phyloP scores from a whole-genome alignment of 495 filamentous ascomycete genomes.

The Penicillium odoratum region DNA sequence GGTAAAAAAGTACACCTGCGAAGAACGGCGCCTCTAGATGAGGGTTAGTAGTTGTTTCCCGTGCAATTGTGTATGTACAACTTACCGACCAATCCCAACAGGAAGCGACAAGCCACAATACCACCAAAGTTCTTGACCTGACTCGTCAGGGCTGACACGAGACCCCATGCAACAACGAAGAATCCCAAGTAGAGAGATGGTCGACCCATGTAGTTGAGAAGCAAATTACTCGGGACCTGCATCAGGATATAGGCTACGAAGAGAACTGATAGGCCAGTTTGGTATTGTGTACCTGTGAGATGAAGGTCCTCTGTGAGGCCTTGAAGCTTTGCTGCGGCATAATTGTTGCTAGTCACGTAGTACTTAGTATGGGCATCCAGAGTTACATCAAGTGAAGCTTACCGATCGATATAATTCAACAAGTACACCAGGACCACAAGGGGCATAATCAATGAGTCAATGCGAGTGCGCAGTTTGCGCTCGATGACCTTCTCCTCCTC shows the following conservation, averaged over 20 bases:
- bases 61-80: background rate
- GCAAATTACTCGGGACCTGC: constrained; percentile 61
- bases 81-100: constrained; percentile 49
- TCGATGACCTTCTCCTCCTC: constrained; percentile 48
- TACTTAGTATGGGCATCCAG: constrained; percentile 14
- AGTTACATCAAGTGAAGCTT: background rate
- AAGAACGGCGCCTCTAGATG: constrained; percentile 53
- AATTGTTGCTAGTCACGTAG: constrained; percentile 45
- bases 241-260: constrained; percentile 56
- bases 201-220: constrained; percentile 57
- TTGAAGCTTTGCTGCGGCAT: constrained; percentile 56
- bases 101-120: constrained; percentile 55
- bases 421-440: constrained; percentile 56
- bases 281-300: constrained; percentile 43
- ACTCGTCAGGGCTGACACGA: constrained; percentile 52
- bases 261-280: constrained; percentile 50
- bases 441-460: constrained; percentile 56
- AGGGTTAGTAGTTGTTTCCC: constrained; percentile 2
- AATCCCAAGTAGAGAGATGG: constrained; percentile 49
- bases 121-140: constrained; percentile 52
- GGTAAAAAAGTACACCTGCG: constrained; percentile 52
- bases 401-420: constrained; percentile 59
- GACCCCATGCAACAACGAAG: constrained; percentile 55
- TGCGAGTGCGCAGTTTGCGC: constrained; percentile 47
- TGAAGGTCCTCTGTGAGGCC: constrained; percentile 49